A percentile compares a stretch with the other conserved stretches of the same genome.
phyloP scores from a whole-genome alignment of 2,329 filamentous ascomycete species.

The Penicillium thymicola region DNA sequence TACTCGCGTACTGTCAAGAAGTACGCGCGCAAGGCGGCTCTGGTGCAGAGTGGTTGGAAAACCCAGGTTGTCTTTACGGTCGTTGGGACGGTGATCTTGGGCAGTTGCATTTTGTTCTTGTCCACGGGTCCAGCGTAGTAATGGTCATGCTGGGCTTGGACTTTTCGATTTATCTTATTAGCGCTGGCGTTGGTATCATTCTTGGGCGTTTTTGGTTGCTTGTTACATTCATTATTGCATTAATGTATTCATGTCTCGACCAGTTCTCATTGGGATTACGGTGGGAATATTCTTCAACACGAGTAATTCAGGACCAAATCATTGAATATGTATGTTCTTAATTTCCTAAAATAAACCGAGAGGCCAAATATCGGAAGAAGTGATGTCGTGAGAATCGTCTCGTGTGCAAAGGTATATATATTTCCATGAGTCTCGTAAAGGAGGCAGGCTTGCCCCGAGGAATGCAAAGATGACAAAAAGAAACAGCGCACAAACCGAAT shows the following conservation, averaged over 20 bases:
- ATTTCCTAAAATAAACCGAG: not conserved
- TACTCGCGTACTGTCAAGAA: slow-evolving; percentile 81
- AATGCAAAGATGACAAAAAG: slow-evolving; percentile 12
- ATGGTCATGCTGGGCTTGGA: not conserved
- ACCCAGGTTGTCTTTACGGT: slow-evolving; percentile 70
- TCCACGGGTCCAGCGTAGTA: slow-evolving; percentile 36
- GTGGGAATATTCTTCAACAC: not conserved
- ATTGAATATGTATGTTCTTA: not conserved
- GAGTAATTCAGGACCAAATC: not conserved
- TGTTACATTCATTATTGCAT: not conserved
- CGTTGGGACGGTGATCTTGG: slow-evolving; percentile 44
- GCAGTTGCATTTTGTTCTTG: slow-evolving; percentile 45
- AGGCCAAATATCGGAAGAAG: not conserved
- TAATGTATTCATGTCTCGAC: not conserved
- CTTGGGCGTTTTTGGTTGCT: not conserved
- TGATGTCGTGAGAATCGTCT: slow-evolving; percentile 2
- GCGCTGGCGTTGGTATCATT: slow-evolving; percentile 2
- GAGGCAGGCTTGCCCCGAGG: not conserved
- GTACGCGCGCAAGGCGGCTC: slow-evolving; percentile 72
- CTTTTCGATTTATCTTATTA: not conserved
- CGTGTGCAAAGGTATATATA: slow-evolving; percentile 17
- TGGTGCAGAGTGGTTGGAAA: slow-evolving; percentile 92
- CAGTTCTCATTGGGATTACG: not conserved
- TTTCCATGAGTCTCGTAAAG: slow-evolving; percentile 11
- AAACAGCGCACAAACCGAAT: not conserved